A percentile compares a stretch with the other conserved stretches of the same genome.
These are phyloP conservation scores for Rosa persica DNA, from an alignment of 306 rosid genomes.

Conservation along the genomic window DNA sequence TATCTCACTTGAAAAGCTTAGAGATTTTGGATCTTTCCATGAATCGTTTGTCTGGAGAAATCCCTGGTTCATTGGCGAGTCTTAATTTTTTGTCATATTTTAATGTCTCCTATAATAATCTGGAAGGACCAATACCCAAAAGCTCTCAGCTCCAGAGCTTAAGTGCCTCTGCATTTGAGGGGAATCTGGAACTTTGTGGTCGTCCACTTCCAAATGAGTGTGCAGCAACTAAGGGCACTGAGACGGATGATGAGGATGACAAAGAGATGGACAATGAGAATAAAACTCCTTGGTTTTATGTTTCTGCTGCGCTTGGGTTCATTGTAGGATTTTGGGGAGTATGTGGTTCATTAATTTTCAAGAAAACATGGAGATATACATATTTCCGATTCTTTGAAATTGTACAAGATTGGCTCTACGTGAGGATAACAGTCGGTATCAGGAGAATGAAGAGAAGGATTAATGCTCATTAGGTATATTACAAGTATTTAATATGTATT, in stretches of 20 bases:
- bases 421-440: neutral
- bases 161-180: neutral
- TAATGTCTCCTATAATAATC: neutral
- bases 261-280: neutral
- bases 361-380: neutral
- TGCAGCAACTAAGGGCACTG: neutral
- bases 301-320: neutral
- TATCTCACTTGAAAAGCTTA: neutral
- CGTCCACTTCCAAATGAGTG: neutral
- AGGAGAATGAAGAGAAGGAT: neutral
- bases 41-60: neutral
- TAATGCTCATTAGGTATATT: too few relatives aligned
- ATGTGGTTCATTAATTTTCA: neutral
- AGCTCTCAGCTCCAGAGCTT: neutral
- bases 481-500: too few relatives aligned
- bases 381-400: neutral
- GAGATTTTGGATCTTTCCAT: neutral
- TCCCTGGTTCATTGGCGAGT: too few relatives aligned
- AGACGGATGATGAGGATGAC: neutral
- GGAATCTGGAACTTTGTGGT: neutral
- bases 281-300: neutral
- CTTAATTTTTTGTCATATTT: neutral
- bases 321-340: neutral
- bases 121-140: neutral
- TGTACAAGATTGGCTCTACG: neutral